A percentile compares a stretch with the other conserved stretches of the same genome.
These are phyloP conservation scores for Fraxinus velutina DNA, from an alignment of 305 asterid genomes.

Conservation along the genomic window DNA sequence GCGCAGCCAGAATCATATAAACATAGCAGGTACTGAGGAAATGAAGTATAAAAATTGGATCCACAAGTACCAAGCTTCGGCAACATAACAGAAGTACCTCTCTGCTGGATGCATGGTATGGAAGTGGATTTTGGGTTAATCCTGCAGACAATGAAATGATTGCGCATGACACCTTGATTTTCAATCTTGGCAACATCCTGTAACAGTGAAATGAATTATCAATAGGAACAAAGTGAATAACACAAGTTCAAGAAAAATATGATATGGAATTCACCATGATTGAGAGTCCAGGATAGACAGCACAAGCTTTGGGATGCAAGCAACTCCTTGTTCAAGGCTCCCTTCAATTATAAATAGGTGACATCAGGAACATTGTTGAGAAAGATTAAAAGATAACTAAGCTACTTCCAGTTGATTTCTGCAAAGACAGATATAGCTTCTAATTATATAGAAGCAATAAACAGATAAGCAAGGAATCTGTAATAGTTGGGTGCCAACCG, in stretches of 20 bases:
- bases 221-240: slow-evolving; percentile 21
- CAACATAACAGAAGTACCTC: slow-evolving; percentile 45
- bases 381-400: slow-evolving; percentile 3
- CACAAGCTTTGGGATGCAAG: slow-evolving; percentile 40
- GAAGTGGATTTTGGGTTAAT: slow-evolving; percentile 50
- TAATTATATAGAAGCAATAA: slow-evolving; percentile 8
- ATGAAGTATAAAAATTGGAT: neutral
- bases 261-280: slow-evolving; percentile 51
- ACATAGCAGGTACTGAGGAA: slow-evolving; percentile 1
- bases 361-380: slow-evolving; percentile 24
- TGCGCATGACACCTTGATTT: slow-evolving; percentile 52
- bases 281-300: slow-evolving; percentile 56
- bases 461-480: neutral
- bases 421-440: slow-evolving; percentile 11
- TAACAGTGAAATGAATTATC: slow-evolving; percentile 27
- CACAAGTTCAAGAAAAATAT: slow-evolving; percentile 23
- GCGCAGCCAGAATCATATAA: neutral
- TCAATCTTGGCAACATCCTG: slow-evolving; percentile 62
- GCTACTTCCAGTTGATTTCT: slow-evolving; percentile 22
- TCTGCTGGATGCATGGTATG: slow-evolving; percentile 30
- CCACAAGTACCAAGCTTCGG: neutral
- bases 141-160: slow-evolving; percentile 50
- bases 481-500: slow-evolving; percentile 16
- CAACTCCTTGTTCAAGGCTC: slow-evolving; percentile 48
- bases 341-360: slow-evolving; percentile 43